Evolutionary conservation across 345 rosid species (phyloP).

Genomic region (Hibiscus trionum): DNA sequence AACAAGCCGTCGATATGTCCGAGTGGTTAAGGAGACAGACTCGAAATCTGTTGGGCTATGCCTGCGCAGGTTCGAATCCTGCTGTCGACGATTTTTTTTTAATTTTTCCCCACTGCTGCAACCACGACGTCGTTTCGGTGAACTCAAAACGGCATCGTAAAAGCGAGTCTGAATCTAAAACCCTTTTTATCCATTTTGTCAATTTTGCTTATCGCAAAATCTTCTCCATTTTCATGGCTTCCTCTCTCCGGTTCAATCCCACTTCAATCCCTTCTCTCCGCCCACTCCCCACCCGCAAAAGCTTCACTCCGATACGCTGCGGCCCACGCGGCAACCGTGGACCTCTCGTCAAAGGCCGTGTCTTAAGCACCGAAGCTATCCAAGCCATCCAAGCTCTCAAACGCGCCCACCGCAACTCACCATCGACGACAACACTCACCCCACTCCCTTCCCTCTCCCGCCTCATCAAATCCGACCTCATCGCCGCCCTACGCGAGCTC

Average conservation of each 20-base stretch:
- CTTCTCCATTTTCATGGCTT: slow-evolving; percentile 4
- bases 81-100: slow-evolving; percentile 63
- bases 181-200: background rate
- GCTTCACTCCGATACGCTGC: slow-evolving; percentile 33
- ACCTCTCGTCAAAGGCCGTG: slow-evolving; percentile 77
- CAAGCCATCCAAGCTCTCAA: slow-evolving; percentile 81
- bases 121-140: background rate
- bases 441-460: slow-evolving; percentile 60
- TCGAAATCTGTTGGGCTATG: slow-evolving; percentile 99
- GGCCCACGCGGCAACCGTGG: slow-evolving; percentile 78
- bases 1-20: slow-evolving; percentile 59
- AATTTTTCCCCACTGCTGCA: too few relatives aligned
- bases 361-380: slow-evolving; percentile 81
- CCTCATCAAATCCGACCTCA: slow-evolving; percentile 62
- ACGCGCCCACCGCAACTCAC: slow-evolving; percentile 35
- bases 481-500: slow-evolving; percentile 65
- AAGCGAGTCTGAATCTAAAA: background rate
- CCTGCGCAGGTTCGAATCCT: slow-evolving; percentile 99
- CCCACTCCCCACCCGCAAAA: background rate
- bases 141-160: background rate
- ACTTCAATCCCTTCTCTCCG: slow-evolving; percentile 9
- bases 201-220: background rate
- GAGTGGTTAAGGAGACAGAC: slow-evolving; percentile 99
- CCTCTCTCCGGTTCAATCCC: slow-evolving; percentile 21
- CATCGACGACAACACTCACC: slow-evolving; percentile 15